Evolutionary conservation across 306 rosid genomes (phyloP).

Genomic region (Lupinus albus): DNA sequence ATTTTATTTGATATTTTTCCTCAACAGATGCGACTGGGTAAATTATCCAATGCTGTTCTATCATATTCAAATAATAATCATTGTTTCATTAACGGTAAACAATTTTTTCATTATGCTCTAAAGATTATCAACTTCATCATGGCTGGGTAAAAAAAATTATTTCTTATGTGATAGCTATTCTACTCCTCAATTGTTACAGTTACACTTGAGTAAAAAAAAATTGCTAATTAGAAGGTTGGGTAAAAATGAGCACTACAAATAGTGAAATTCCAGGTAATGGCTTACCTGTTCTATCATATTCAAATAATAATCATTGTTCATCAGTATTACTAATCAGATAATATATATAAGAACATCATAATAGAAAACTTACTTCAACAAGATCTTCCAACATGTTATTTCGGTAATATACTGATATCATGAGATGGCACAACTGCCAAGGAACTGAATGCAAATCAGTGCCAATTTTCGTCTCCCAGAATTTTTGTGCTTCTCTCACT

Average conservation of each 20-base stretch:
- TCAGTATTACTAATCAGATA: constrained; percentile 1
- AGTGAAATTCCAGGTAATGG: too few species aligned
- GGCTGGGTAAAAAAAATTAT: not conserved
- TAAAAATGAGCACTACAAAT: not conserved
- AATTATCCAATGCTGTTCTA: constrained; percentile 7
- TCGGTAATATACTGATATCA: constrained; percentile 80
- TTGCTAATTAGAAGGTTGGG: not conserved
- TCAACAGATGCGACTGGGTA: constrained; percentile 3
- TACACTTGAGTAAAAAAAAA: constrained; percentile 10
- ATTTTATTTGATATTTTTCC: constrained; percentile 11
- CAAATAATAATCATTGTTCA: constrained; percentile 9
- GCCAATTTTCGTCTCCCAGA: constrained; percentile 88
- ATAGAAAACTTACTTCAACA: constrained; percentile 52
- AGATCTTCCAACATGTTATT: constrained; percentile 75
- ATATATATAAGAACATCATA: constrained; percentile 24
- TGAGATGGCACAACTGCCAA: constrained; percentile 84
- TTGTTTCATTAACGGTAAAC: constrained; percentile 5
- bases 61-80: constrained; percentile 20
- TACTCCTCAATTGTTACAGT: constrained; percentile 10
- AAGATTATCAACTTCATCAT: constrained; percentile 20
- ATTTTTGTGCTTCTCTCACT: constrained; percentile 81
- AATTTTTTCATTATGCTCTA: not conserved
- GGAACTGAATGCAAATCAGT: constrained; percentile 86
- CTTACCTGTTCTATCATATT: constrained; percentile 11
- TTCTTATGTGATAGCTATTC: constrained; percentile 21